These are phyloP conservation scores for Aspergillus sp. DNA, from an alignment of 2,329 filamentous ascomycete species.

Conservation along the genomic window DNA sequence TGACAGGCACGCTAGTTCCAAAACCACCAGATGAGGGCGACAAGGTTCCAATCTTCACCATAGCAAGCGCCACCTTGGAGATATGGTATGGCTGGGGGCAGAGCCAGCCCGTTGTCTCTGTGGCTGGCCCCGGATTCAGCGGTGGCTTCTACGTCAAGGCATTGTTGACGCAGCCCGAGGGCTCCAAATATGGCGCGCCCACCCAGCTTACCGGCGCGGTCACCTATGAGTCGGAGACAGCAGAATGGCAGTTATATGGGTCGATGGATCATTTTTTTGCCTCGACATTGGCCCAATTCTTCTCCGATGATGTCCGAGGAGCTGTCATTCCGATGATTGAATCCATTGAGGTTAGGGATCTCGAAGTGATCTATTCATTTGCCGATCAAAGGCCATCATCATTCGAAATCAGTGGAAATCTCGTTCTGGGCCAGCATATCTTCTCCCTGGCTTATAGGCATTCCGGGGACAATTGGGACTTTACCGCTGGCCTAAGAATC, in stretches of 20 bases:
- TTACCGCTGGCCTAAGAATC: neutral
- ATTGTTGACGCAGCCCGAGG: no score
- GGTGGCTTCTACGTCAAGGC: no score
- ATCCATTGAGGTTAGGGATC: neutral
- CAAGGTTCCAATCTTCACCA: no score
- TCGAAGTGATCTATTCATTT: neutral
- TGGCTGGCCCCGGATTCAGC: no score
- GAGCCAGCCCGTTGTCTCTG: no score
- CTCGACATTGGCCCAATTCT: neutral
- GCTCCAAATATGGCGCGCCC: no score
- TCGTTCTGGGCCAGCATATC: neutral
- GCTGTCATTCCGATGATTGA: neutral
- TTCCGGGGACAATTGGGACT: neutral
- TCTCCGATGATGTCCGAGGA: neutral
- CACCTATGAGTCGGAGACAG: no score
- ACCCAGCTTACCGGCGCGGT: no score
- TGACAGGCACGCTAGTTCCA: no score
- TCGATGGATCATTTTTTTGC: neutral
- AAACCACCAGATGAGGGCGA: no score
- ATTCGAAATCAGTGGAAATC: neutral
- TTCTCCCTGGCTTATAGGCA: neutral
- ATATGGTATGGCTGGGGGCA: no score
- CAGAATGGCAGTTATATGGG: neutral
- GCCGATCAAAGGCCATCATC: neutral
- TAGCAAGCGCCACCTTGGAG: no score